Conservation (phyloP, 1,284 basidiomycete genomes). For the Ceratobasidium sp. region DNA sequence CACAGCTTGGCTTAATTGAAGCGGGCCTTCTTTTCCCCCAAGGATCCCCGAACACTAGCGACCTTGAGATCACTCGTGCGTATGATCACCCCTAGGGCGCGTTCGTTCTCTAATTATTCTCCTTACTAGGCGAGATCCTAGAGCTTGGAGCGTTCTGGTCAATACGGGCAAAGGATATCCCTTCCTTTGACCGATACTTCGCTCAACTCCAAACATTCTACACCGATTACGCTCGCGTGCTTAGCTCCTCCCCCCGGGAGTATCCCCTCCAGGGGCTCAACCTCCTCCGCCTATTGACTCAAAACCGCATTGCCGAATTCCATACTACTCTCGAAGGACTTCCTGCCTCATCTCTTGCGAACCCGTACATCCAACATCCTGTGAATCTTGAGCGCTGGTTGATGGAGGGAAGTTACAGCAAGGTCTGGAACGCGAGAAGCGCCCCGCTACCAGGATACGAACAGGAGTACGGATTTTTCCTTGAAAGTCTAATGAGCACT, state of each 20-base stretch:
- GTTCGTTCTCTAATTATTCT: slow-evolving; percentile 45
- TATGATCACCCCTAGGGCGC: slow-evolving; percentile 46
- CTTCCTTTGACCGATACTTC: slow-evolving; percentile 96
- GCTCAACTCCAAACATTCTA: slow-evolving; percentile 94
- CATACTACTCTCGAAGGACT: slow-evolving; percentile 99
- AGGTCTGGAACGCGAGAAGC: slow-evolving; percentile 95
- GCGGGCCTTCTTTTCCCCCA: slow-evolving; percentile 80
- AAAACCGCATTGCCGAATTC: slow-evolving; percentile 97
- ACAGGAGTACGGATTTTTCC: slow-evolving; percentile 91
- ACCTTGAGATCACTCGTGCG: slow-evolving; percentile 79
- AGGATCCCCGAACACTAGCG: slow-evolving; percentile 69
- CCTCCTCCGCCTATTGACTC: slow-evolving; percentile 93
- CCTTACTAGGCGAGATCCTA: slow-evolving; percentile 83
- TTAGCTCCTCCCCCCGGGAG: slow-evolving; percentile 88
- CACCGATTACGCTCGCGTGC: slow-evolving; percentile 71
- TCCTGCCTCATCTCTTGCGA: slow-evolving; percentile 78
- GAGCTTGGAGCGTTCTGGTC: slow-evolving; percentile 97
- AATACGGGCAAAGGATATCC: slow-evolving; percentile 87
- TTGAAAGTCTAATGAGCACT: slow-evolving; percentile 92
- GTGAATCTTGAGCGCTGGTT: slow-evolving; percentile 96
- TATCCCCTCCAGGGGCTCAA: slow-evolving; percentile 92
- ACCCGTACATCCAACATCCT: slow-evolving; percentile 86
- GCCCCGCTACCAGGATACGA: slow-evolving; percentile 73
- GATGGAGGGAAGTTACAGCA: slow-evolving; percentile 99
- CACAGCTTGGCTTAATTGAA: slow-evolving; percentile 82